These are phyloP conservation scores for Cryomyces minteri DNA, from an alignment of 495 filamentous ascomycete species.

Conservation along the genomic window DNA sequence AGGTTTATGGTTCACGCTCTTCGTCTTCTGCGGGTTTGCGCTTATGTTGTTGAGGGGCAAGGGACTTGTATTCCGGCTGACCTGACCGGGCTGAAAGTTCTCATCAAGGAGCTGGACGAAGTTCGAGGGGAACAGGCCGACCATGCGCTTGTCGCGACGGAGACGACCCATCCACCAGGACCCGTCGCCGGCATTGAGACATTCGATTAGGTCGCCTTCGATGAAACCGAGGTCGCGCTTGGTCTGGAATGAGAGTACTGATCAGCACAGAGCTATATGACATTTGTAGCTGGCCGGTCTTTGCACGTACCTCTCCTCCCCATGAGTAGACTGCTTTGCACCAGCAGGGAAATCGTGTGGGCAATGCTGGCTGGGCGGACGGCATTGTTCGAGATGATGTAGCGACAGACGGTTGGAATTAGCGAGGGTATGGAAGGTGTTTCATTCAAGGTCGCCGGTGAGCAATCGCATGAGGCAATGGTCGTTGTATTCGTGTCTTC, in stretches of 20 bases:
- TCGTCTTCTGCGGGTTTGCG: constrained; percentile 31
- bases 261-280: background rate
- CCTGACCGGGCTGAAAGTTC: constrained; percentile 36
- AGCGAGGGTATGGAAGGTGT: too few relatives aligned
- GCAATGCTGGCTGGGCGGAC: constrained; percentile 41
- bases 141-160: constrained; percentile 65
- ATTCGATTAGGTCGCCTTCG: constrained; percentile 95
- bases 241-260: constrained; percentile 28
- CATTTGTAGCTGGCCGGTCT: background rate
- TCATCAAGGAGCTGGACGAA: constrained; percentile 85
- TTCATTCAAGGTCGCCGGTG: too few relatives aligned
- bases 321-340: constrained; percentile 88
- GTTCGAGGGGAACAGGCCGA: constrained; percentile 90
- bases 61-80: constrained; percentile 56
- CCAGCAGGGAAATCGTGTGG: constrained; percentile 87
- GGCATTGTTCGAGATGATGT: too few relatives aligned
- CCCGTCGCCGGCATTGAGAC: constrained; percentile 90
- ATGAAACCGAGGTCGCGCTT: constrained; percentile 90
- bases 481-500: too few relatives aligned
- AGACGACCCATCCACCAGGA: constrained; percentile 95
- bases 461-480: too few relatives aligned
- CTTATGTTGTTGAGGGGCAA: constrained; percentile 31
- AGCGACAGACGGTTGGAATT: too few relatives aligned
- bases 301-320: constrained; percentile 61
- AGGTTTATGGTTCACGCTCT: constrained; percentile 45